A percentile compares a stretch with the other conserved stretches of the same genome.
Conservation (phyloP, 2,329 filamentous ascomycete species). For the Clonostachys rhizophaga region DNA sequence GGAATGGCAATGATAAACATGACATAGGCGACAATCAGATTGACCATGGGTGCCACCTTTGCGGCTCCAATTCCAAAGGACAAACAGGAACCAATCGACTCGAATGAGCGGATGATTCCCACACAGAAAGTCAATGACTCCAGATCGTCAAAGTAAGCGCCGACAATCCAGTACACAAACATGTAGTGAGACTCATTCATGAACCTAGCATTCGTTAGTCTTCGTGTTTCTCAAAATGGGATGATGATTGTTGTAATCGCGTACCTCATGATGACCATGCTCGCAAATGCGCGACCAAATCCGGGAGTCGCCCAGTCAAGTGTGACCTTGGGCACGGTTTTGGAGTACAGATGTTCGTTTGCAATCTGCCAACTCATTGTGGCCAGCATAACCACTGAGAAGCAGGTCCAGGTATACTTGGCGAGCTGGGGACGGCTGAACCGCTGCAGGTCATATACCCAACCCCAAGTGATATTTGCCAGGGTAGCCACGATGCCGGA, state of each 20-base stretch:
- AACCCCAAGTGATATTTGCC: conserved; percentile 43
- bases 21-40: conserved; percentile 39
- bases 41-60: conserved; percentile 38
- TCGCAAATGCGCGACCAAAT: conserved; percentile 39
- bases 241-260: conserved; percentile 17
- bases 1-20: conserved; percentile 38
- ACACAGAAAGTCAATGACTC: conserved; percentile 44
- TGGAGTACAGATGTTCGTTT: conserved; percentile 39
- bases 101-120: conserved; percentile 40
- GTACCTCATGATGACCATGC: conserved; percentile 34
- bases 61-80: conserved; percentile 41
- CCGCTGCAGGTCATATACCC: conserved; percentile 37
- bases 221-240: background rate
- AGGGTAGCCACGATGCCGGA: conserved; percentile 37
- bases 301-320: conserved; percentile 38
- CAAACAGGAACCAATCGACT: conserved; percentile 39
- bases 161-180: conserved; percentile 24
- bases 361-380: conserved; percentile 41
- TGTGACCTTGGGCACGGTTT: conserved; percentile 19
- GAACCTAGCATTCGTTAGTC: conserved; percentile 20
- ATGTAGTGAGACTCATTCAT: conserved; percentile 43
- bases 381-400: conserved; percentile 32
- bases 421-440: conserved; percentile 35
- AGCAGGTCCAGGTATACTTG: conserved; percentile 32
- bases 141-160: conserved; percentile 42